A percentile compares a stretch with the other conserved stretches of the same genome.
These are phyloP conservation scores for Oryza meyeriana DNA, from an alignment of 176 grass and related monocot genomes.

Conservation along the genomic window DNA sequence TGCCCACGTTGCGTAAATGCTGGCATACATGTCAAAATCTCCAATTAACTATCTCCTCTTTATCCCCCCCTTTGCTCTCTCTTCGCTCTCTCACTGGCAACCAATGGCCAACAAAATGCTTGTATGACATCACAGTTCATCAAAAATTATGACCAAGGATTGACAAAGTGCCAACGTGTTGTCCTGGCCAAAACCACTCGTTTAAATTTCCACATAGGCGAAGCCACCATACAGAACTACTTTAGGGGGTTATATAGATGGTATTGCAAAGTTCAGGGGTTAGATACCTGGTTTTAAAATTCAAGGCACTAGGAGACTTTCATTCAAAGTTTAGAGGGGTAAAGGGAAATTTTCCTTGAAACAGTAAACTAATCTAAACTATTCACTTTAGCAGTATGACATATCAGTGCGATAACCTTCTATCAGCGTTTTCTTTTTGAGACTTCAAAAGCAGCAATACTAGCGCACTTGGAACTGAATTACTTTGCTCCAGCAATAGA, in stretches of 20 bases:
- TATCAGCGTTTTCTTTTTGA: neutral
- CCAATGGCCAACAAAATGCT: neutral
- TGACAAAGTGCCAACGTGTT: neutral
- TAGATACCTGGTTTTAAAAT: neutral
- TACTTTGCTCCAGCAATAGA: slow-evolving; percentile 20
- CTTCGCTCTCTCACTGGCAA: neutral
- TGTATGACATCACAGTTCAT: neutral
- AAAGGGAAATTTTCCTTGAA: neutral
- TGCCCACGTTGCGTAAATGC: neutral
- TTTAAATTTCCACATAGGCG: neutral
- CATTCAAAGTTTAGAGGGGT: neutral
- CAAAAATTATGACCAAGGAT: neutral
- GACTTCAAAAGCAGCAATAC: neutral
- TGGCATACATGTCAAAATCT: neutral
- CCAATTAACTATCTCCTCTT: neutral
- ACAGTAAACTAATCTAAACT: neutral
- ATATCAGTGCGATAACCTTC: neutral
- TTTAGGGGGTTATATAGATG: neutral
- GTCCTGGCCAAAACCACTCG: neutral
- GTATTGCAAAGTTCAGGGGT: neutral
- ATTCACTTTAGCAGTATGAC: neutral
- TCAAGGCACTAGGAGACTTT: neutral
- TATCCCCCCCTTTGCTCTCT: neutral
- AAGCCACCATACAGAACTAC: neutral
- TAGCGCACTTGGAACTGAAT: neutral